Conservation (phyloP, 148 eudicot genomes). For the Hydrangea macrophylla region DNA sequence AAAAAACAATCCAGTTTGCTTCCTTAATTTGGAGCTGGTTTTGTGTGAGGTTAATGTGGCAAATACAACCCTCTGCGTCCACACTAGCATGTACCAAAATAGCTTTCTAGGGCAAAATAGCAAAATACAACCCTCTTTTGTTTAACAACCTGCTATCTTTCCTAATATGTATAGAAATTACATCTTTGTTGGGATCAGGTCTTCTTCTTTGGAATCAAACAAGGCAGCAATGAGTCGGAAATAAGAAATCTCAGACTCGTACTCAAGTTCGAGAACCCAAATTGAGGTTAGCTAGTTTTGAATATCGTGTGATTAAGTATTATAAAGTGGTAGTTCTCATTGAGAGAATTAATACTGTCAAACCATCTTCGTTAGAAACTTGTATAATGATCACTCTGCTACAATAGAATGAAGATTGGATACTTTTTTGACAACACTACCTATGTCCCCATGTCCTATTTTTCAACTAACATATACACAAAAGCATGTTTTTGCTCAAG, state of each 20-base stretch:
- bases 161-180: background rate
- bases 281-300: conserved; percentile 34
- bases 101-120: background rate
- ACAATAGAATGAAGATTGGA: too few relatives aligned
- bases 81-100: background rate
- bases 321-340: background rate
- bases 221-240: conserved; percentile 85
- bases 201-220: conserved; percentile 86
- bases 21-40: background rate
- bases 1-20: too few relatives aligned
- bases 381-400: background rate
- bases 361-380: too few relatives aligned
- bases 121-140: background rate
- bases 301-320: background rate
- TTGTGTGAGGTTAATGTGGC: background rate
- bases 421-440: too few relatives aligned
- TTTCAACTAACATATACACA: too few relatives aligned
- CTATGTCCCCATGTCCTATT: too few relatives aligned
- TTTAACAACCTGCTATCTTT: background rate
- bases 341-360: background rate
- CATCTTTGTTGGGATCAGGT: conserved; percentile 33
- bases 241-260: conserved; percentile 34
- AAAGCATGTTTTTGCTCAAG: too few relatives aligned
- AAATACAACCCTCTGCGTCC: background rate
- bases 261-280: conserved; percentile 50